Conservation (phyloP, 164 flowering plant species). For the Magnolia kwangsiensis region DNA sequence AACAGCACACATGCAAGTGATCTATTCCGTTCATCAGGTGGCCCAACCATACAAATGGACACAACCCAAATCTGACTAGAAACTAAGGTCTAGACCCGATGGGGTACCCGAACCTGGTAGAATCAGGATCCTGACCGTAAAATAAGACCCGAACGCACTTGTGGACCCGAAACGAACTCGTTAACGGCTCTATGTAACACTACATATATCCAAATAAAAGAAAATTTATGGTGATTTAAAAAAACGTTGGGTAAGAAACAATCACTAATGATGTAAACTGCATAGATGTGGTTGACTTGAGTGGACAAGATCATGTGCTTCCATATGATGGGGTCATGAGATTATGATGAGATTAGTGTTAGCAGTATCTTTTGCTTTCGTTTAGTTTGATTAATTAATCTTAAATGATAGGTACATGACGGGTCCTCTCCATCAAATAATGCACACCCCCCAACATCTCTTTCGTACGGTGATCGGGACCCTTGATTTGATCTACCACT, state of each 20-base stretch:
- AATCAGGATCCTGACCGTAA: too few relatives aligned
- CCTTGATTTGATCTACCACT: neutral
- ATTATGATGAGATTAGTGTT: conserved; percentile 2
- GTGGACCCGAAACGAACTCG: too few relatives aligned
- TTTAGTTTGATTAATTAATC: neutral
- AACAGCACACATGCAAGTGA: too few relatives aligned
- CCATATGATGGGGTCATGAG: neutral
- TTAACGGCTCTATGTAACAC: too few relatives aligned
- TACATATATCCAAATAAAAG: too few relatives aligned
- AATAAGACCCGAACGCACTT: too few relatives aligned
- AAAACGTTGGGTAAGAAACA: neutral
- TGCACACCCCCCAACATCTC: neutral
- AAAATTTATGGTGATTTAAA: neutral
- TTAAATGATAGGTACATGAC: neutral
- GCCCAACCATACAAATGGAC: too few relatives aligned
- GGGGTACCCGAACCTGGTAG: too few relatives aligned
- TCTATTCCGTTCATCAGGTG: too few relatives aligned
- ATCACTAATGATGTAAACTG: neutral
- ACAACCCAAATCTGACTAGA: too few relatives aligned
- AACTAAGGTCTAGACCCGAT: too few relatives aligned
- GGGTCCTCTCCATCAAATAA: neutral
- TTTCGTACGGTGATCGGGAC: neutral
- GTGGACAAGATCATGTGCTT: conserved; percentile 1
- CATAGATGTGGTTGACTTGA: neutral
- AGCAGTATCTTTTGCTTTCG: conserved; percentile 4